phyloP scores from a whole-genome alignment of 2,329 filamentous ascomycete genomes.

The Pseudomassariella vexata region DNA sequence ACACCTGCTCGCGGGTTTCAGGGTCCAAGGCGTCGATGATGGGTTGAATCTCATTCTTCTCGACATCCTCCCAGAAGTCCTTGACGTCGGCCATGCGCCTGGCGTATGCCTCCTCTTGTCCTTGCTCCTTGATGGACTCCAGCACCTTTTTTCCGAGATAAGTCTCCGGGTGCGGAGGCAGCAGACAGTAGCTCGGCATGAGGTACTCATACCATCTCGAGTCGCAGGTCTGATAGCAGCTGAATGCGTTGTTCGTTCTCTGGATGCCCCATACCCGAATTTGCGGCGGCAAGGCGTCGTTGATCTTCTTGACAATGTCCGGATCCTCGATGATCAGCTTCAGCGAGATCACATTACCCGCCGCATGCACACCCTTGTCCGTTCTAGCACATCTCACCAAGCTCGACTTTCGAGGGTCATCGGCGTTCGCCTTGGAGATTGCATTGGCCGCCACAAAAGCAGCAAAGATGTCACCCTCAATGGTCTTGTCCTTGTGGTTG shows the following conservation, averaged over 20 bases:
- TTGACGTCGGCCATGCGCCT: slow-evolving; percentile 70
- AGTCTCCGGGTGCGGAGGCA: slow-evolving; percentile 86
- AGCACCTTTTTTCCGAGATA: slow-evolving; percentile 78
- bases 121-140: slow-evolving; percentile 69
- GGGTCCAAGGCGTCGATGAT: slow-evolving; percentile 58
- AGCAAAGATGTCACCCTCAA: slow-evolving; percentile 90
- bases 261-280: slow-evolving; percentile 95
- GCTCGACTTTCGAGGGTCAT: slow-evolving; percentile 94
- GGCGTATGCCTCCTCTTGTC: slow-evolving; percentile 62
- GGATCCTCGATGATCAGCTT: slow-evolving; percentile 94
- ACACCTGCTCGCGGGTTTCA: slow-evolving; percentile 55
- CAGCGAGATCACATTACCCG: slow-evolving; percentile 88
- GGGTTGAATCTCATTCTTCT: slow-evolving; percentile 74
- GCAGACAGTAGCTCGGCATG: slow-evolving; percentile 85
- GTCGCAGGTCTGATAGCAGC: slow-evolving; percentile 90
- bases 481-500: slow-evolving; percentile 76
- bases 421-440: slow-evolving; percentile 93
- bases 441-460: slow-evolving; percentile 88
- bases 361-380: slow-evolving; percentile 95
- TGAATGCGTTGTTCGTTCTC: slow-evolving; percentile 84
- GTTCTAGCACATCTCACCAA: slow-evolving; percentile 91
- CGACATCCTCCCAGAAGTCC: slow-evolving; percentile 76
- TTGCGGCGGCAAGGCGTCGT: slow-evolving; percentile 74
- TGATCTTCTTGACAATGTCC: slow-evolving; percentile 86
- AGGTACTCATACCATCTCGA: slow-evolving; percentile 97